Evolutionary conservation across 2,329 filamentous ascomycete genomes (phyloP), one percentile per base, ranked within the genome.

Genomic region (Aspergillus sp.): DNA sequence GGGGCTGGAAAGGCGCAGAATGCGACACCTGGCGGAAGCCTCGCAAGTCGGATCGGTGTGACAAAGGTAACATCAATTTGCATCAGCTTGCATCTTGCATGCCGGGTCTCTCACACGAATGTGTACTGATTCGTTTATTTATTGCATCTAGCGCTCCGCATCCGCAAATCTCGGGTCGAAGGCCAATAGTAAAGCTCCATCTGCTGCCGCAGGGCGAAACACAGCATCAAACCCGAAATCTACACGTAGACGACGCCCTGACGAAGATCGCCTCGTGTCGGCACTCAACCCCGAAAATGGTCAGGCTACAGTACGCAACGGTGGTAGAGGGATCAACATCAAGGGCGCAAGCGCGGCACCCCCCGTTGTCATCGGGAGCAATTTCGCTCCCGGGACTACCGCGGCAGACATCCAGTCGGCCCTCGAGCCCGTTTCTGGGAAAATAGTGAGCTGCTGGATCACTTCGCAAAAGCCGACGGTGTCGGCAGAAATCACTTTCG

Each of bases 341-440:
- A 79, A 80, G 67, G 85, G 85, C 49, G 70, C 73, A 19, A 76
- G 78, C 12, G 73, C 74, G 11, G 82, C 82, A 1, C 83, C 83
- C 3, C 85, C 81, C 66, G 77, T 82, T 6, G 82, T 88, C 6
- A 71, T 85, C 51, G 86, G 84, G 6, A 81, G 80, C 68, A 88
- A 88, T 71, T 88, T 88, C 68, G 85, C 85, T 14, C 82, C 82
- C n/a, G 86, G 85, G 15, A 88, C 86, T 0, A 87, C 85, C 2
- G 85, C 84, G 15, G 84, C 83, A 24, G 86, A 88, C 64, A 87
- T 88, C 46, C 82, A 87, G 66, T 80, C 84, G 43, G 84, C 86
- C 31, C 77, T 88, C 68, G 75, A 77, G 55, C 77, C 79, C 3
- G 74, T 81, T 17, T 81, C 80, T 15, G 83, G 83, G 33, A 73